A percentile compares a stretch with the other conserved stretches of the same genome.
Conservation (phyloP, 169 alveolate genomes). For the Plasmodium yoelii region DNA sequence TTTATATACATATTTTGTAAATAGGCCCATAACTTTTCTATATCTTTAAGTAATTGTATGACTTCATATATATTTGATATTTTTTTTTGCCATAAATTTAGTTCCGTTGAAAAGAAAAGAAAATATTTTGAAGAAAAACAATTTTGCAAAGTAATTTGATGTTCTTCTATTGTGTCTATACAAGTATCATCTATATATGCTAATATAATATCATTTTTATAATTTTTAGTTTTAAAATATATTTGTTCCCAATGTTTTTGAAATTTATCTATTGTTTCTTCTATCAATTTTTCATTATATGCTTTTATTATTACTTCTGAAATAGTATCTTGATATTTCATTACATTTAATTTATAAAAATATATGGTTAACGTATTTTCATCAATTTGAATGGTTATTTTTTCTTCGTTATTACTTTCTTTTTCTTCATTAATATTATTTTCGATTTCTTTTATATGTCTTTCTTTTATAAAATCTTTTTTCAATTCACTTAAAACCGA, state of each 20-base stretch:
- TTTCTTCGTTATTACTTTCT: conserved; percentile 37
- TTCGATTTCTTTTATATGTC: conserved; percentile 73
- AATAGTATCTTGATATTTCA: conserved; percentile 61
- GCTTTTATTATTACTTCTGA: conserved; percentile 70
- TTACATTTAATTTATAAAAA: conserved; percentile 55
- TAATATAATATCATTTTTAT: conserved; percentile 90
- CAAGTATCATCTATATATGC: conserved; percentile 94
- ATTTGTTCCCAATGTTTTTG: conserved; percentile 55
- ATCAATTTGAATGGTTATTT: conserved; percentile 38
- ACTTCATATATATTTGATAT: conserved; percentile 95
- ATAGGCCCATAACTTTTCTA: conserved; percentile 96
- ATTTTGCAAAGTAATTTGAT: conserved; percentile 93
- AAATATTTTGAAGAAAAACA: conserved; percentile 95
- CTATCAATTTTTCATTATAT: conserved; percentile 52
- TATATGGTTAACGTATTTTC: conserved; percentile 45
- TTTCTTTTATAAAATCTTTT: conserved; percentile 44
- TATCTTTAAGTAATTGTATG: conserved; percentile 93
- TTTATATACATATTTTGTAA: conserved; percentile 95
- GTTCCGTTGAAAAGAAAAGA: conserved; percentile 93
- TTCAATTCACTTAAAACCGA: conserved; percentile 58
- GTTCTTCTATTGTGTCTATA: conserved; percentile 96
- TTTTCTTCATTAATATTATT: conserved; percentile 58
- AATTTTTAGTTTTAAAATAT: conserved; percentile 43
- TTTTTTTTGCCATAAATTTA: conserved; percentile 93
- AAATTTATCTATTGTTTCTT: conserved; percentile 56